Evolutionary conservation across 73 alveolate species (phyloP).

Genomic region (Stentor coeruleus): DNA sequence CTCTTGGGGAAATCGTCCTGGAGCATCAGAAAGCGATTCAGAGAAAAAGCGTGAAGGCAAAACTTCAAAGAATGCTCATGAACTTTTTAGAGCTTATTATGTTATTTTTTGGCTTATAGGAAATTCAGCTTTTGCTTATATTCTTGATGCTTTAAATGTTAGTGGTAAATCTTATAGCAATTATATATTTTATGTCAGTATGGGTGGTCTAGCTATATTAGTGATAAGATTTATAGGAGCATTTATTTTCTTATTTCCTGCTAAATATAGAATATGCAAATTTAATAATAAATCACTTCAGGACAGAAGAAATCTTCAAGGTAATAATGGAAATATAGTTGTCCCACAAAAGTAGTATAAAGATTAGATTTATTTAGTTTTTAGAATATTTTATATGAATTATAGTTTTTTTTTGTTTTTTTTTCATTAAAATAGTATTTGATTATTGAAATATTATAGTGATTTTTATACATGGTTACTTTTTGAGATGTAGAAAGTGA

Average conservation of each 20-base stretch:
- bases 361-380: too few species aligned
- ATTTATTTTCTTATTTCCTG: neutral
- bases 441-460: too few species aligned
- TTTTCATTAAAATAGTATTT: too few species aligned
- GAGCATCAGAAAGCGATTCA: neutral
- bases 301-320: too few species aligned
- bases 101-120: neutral
- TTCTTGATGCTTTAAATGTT: neutral
- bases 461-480: too few species aligned
- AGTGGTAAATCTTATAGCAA: neutral
- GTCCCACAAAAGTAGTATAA: too few species aligned
- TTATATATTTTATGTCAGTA: neutral
- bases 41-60: neutral
- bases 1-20: neutral
- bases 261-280: too few species aligned
- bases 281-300: too few species aligned
- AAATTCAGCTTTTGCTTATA: conserved; percentile 9
- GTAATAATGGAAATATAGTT: too few species aligned
- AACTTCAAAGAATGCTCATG: neutral
- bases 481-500: too few species aligned
- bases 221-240: conserved; percentile 3
- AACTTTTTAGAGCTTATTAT: conserved; percentile 23
- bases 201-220: neutral
- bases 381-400: too few species aligned
- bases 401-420: too few species aligned